Conservation (phyloP, 768 basidiomycete genomes). For the Tricholomella constricta region DNA sequence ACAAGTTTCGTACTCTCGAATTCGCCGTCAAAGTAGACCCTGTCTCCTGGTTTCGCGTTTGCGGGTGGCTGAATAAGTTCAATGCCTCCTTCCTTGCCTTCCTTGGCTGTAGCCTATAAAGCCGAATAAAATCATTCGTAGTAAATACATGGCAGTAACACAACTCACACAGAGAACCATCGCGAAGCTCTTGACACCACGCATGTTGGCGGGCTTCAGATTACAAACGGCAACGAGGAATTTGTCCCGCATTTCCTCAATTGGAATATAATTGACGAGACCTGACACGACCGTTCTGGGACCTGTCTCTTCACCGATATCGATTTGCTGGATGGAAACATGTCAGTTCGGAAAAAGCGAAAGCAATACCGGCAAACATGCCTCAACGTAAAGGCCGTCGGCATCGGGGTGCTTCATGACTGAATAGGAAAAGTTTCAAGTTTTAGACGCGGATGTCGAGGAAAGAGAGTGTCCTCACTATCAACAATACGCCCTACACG, state of each 20-base stretch:
- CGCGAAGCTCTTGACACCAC: conserved; percentile 96
- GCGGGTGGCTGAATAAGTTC: conserved; percentile 90
- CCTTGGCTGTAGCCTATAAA: conserved; percentile 82
- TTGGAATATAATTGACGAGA: conserved; percentile 93
- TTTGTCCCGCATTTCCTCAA: conserved; percentile 88
- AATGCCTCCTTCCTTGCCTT: conserved; percentile 86
- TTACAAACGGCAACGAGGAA: conserved; percentile 88
- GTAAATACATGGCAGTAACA: background rate
- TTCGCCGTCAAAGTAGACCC: conserved; percentile 94
- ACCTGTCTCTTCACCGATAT: conserved; percentile 92
- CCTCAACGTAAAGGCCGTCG: conserved; percentile 96
- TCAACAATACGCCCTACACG: conserved; percentile 92
- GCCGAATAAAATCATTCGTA: conserved; percentile 1
- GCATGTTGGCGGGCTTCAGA: conserved; percentile 94
- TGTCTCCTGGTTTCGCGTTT: conserved; percentile 86
- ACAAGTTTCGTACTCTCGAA: conserved; percentile 65
- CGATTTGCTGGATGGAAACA: conserved; percentile 71
- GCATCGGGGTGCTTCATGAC: conserved; percentile 97
- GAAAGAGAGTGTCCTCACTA: conserved; percentile 49
- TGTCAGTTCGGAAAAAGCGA: background rate
- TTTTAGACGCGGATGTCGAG: background rate
- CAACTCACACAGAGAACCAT: conserved; percentile 89
- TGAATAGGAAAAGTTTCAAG: conserved; percentile 30
- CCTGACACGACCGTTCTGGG: conserved; percentile 97
- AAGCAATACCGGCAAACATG: conserved; percentile 26